Evolutionary conservation across 805 yeast genomes (phyloP), one percentile per base, ranked within the genome.

Genomic region (Saccharomyces eubayanus): DNA sequence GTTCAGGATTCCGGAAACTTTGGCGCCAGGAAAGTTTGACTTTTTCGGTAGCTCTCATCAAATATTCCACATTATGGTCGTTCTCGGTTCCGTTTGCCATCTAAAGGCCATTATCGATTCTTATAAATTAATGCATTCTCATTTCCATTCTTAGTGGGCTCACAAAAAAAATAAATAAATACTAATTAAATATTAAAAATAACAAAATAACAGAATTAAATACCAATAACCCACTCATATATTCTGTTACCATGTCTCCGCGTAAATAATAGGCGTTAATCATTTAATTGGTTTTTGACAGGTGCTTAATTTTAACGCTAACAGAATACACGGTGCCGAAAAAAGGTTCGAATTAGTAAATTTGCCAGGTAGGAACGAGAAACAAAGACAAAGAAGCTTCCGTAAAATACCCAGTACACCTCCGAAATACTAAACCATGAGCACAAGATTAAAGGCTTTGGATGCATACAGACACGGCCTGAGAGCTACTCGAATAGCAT

Each of bases 11-110:
- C 97, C 97, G 0, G 97, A 90, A 66, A 72, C 87, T 47, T 51
- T 61, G 6, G 61, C 59, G 6, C 89, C 89, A 0, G 90, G 90
- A 0, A 66, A 51, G 31, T 86, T 80, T 60, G 96, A 89, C 61
- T 59, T 80, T 12, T 72, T 80, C 59, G 96, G 96, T 8, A 84
- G 84, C 59, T 85, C 94, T 8, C 97, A 89, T 66, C 96, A 89
- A 65, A 78, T 89, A 4, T 89, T 89, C 68, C 96, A 89, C 64
- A 70, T 85, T 5, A 69, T 85, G 63, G 96, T 89, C 10, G 90
- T 88, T 0, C 57, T 82, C 5, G 96, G 94, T 16, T 87, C 96
- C 0, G 73, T 73, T 53, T 85, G 84, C 57, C 97, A 90, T 69
- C 82, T 86, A 69, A 75, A 68, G 57, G 95, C 87, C 0, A 75